Percentiles rank a stretch among this genome's conserved stretches.
Conservation (phyloP, 2,329 filamentous ascomycete species). For the Verticillium longisporum region DNA sequence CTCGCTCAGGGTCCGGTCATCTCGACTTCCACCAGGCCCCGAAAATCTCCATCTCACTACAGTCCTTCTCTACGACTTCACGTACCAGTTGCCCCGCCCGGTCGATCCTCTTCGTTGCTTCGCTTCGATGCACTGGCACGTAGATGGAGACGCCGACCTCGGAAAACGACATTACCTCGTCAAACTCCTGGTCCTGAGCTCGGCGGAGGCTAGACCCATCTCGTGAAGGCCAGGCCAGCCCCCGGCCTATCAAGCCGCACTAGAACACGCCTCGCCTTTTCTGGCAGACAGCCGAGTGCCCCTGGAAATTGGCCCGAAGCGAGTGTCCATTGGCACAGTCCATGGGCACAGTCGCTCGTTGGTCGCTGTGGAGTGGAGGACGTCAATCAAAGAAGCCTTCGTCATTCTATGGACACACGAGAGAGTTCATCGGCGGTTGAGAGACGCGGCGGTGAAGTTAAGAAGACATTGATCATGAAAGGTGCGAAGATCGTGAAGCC, state of each 20-base stretch:
- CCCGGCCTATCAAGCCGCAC: neutral
- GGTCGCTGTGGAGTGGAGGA: neutral
- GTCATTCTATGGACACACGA: neutral
- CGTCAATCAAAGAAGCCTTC: neutral
- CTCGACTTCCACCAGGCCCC: neutral
- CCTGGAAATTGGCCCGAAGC: neutral
- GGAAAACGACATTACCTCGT: neutral
- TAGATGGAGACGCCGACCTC: neutral
- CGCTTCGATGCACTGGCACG: neutral
- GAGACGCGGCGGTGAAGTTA: too few species aligned
- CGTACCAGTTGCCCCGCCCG: neutral
- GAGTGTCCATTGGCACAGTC: neutral
- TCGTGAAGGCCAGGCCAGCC: neutral
- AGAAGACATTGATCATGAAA: too few species aligned
- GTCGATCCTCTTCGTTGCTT: neutral
- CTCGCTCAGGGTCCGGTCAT: neutral
- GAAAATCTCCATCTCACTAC: neutral
- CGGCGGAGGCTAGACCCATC: neutral
- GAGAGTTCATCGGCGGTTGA: too few species aligned
- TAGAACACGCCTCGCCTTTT: neutral
- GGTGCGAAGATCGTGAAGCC: neutral
- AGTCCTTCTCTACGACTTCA: neutral
- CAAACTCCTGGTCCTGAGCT: neutral
- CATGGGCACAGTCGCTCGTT: too few species aligned
- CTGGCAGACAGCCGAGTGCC: neutral